Evolutionary conservation across 768 basidiomycete species (phyloP).

Genomic region (Phanerodontia chrysosporium): DNA sequence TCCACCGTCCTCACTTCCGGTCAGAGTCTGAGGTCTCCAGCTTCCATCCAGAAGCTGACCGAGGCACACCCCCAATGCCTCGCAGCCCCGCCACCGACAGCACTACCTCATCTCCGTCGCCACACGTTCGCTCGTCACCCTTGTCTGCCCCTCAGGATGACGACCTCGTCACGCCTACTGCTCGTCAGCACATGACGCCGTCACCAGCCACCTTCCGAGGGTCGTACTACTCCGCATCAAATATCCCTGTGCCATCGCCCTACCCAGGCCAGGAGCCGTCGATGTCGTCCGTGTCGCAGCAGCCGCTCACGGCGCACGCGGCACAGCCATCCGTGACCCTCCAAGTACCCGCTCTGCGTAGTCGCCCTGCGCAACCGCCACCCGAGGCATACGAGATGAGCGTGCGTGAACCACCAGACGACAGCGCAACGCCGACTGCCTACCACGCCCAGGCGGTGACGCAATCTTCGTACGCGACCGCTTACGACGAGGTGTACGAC

Average conservation of each 20-base stretch:
- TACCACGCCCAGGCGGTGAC: conserved; percentile 3
- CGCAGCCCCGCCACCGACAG: conserved; percentile 16
- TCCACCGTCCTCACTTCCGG: conserved; percentile 56
- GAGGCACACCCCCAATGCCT: not conserved
- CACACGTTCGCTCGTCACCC: conserved; percentile 11
- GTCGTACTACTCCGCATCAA: conserved; percentile 59
- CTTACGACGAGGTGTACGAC: conserved; percentile 10
- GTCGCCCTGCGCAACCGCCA: not conserved
- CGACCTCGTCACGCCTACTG: conserved; percentile 1
- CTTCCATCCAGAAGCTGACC: conserved; percentile 12
- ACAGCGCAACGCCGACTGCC: not conserved
- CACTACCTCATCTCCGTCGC: not conserved
- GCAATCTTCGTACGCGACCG: conserved; percentile 9
- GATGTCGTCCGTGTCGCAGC: conserved; percentile 22
- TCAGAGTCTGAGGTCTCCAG: conserved; percentile 60
- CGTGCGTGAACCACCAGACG: conserved; percentile 25
- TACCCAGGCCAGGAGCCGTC: conserved; percentile 36
- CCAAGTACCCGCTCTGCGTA: conserved; percentile 16
- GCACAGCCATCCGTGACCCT: conserved; percentile 6
- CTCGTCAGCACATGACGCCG: conserved; percentile 10
- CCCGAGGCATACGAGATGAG: conserved; percentile 38
- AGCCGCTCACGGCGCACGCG: conserved; percentile 9
- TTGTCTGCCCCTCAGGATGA: conserved; percentile 11
- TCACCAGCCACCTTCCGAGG: conserved; percentile 12
- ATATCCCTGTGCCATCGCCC: conserved; percentile 54